phyloP scores from a whole-genome alignment of 805 yeast genomes.

The Kluyveromyces starmeri region DNA sequence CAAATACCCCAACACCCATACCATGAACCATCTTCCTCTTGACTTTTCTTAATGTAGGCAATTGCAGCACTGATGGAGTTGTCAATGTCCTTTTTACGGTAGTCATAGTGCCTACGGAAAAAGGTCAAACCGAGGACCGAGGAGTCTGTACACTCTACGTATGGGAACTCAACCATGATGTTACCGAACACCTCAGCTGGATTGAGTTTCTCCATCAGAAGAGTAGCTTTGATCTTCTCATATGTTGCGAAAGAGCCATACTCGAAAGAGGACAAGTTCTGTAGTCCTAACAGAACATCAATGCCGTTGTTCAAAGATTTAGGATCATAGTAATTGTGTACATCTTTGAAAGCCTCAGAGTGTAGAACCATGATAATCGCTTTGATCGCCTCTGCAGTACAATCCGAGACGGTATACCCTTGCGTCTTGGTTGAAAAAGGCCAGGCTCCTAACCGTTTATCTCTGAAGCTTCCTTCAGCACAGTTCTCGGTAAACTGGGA shows the following conservation, averaged over 20 bases:
- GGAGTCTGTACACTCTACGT: slow-evolving; percentile 97
- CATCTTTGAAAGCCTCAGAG: slow-evolving; percentile 40
- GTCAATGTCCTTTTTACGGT: slow-evolving; percentile 56
- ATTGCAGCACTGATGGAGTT: slow-evolving; percentile 69
- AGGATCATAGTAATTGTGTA: slow-evolving; percentile 45
- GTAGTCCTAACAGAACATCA: slow-evolving; percentile 67
- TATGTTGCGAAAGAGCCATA: slow-evolving; percentile 91
- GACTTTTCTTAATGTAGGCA: slow-evolving; percentile 58
- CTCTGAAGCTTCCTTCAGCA: slow-evolving; percentile 70
- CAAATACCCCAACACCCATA: slow-evolving; percentile 99
- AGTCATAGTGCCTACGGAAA: slow-evolving; percentile 57
- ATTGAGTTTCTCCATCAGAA: slow-evolving; percentile 64
- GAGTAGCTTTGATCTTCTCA: slow-evolving; percentile 76
- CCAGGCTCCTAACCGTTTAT: slow-evolving; percentile 83
- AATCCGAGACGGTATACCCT: slow-evolving; percentile 94
- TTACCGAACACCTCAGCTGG: slow-evolving; percentile 98
- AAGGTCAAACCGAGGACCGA: slow-evolving; percentile 81
- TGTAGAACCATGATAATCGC: slow-evolving; percentile 88
- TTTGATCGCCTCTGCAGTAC: slow-evolving; percentile 92
- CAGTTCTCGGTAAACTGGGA: slow-evolving; percentile 83
- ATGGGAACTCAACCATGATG: slow-evolving; percentile 97
- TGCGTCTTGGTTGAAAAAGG: slow-evolving; percentile 93
- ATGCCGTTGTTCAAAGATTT: slow-evolving; percentile 56
- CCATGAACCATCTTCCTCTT: slow-evolving; percentile 85
- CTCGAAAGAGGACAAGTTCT: slow-evolving; percentile 70